Conservation (phyloP, 805 yeast genomes). For the Candida pseudoglaebosa region DNA sequence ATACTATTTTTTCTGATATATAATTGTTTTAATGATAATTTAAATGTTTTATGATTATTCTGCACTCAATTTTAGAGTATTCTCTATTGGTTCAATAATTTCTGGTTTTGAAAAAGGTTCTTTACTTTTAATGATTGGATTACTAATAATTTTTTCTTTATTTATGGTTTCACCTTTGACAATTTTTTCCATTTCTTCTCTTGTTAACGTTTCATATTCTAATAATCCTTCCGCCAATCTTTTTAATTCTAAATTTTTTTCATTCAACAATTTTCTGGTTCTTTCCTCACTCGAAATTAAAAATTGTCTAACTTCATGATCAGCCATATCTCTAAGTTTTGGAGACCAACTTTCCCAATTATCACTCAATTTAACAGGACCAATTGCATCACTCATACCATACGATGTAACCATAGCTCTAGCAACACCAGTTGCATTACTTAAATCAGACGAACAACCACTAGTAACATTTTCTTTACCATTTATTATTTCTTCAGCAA, state of each 20-base stretch:
- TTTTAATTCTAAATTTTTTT: conserved; percentile 65
- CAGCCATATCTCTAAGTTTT: conserved; percentile 82
- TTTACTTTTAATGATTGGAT: conserved; percentile 51
- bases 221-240: conserved; percentile 89
- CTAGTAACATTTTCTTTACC: conserved; percentile 91
- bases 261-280: conserved; percentile 63
- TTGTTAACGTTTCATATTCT: conserved; percentile 91
- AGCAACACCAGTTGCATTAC: conserved; percentile 87
- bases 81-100: conserved; percentile 6
- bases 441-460: conserved; percentile 91
- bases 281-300: conserved; percentile 75
- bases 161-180: conserved; percentile 74
- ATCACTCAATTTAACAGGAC: conserved; percentile 86
- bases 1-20: neutral
- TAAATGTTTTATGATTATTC: neutral
- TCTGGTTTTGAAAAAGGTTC: conserved; percentile 3
- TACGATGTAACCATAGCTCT: conserved; percentile 95
- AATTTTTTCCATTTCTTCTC: conserved; percentile 83
- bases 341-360: conserved; percentile 96
- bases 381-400: conserved; percentile 93
- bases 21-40: neutral
- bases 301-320: conserved; percentile 78
- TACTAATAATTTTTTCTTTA: conserved; percentile 65
- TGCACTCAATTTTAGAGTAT: neutral
- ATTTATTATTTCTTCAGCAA: conserved; percentile 90